A percentile compares a stretch with the other conserved stretches of the same genome.
phyloP scores from a whole-genome alignment of 2,329 filamentous ascomycete species.

The Diaporthe vexans region DNA sequence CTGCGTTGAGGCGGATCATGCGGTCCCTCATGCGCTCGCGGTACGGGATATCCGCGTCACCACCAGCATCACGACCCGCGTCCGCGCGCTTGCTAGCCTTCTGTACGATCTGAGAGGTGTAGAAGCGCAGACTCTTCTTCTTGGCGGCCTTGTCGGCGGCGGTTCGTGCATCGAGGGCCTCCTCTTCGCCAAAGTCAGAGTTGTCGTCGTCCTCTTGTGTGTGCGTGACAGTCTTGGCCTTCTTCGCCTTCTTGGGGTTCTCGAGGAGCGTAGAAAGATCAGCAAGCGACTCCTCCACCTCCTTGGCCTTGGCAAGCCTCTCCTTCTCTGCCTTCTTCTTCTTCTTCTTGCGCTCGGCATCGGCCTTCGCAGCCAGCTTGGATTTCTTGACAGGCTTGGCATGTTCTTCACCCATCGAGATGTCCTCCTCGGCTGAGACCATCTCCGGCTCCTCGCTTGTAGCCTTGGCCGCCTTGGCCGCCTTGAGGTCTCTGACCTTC shows the following conservation, averaged over 20 bases:
- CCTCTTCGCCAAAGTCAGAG: conserved; percentile 95
- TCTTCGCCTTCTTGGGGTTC: conserved; percentile 60
- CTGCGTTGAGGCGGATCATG: conserved; percentile 87
- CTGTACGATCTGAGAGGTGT: conserved; percentile 96
- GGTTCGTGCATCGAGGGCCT: conserved; percentile 80
- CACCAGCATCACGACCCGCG: conserved; percentile 80
- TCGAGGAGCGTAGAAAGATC: conserved; percentile 76
- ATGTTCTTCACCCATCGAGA: conserved; percentile 48
- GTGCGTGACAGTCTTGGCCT: conserved; percentile 45
- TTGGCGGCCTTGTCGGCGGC: conserved; percentile 89
- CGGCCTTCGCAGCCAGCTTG: conserved; percentile 46
- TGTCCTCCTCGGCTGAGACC: conserved; percentile 49
- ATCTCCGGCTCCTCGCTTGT: conserved; percentile 42
- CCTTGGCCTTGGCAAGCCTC: conserved; percentile 60
- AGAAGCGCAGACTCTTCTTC: conserved; percentile 95
- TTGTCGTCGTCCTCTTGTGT: conserved; percentile 69
- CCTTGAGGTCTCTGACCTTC: conserved; percentile 75
- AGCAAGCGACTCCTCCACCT: conserved; percentile 78
- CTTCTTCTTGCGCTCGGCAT: conserved; percentile 49
- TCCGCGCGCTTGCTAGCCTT: conserved; percentile 88
- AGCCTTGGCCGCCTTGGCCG: conserved; percentile 58
- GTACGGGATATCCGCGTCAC: conserved; percentile 87
- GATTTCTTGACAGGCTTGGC: conserved; percentile 51
- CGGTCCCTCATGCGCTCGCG: conserved; percentile 90
- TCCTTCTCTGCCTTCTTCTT: conserved; percentile 56